These are phyloP conservation scores for Cucumis melo DNA, from an alignment of 306 rosid genomes.

Conservation along the genomic window DNA sequence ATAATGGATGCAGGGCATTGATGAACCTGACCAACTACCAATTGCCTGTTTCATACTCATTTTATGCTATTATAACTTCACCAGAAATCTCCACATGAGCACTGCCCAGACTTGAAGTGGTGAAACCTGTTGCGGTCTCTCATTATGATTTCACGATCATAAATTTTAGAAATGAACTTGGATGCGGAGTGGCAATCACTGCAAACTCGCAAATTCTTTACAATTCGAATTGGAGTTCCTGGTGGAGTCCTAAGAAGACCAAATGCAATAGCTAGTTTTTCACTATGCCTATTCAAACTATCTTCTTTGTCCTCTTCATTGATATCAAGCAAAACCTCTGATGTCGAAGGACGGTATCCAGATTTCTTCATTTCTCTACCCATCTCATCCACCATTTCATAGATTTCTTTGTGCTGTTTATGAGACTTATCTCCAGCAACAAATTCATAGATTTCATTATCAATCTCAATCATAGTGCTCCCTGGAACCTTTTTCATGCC, in stretches of 20 bases:
- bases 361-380: slow-evolving; percentile 66
- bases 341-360: slow-evolving; percentile 67
- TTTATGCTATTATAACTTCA: slow-evolving; percentile 12
- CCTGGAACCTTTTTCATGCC: slow-evolving; percentile 82
- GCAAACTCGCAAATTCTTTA: slow-evolving; percentile 81
- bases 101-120: slow-evolving; percentile 60
- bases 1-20: neutral
- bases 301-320: slow-evolving; percentile 85
- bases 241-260: slow-evolving; percentile 59
- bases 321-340: slow-evolving; percentile 73
- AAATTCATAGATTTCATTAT: slow-evolving; percentile 50
- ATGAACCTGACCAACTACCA: neutral
- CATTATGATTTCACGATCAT: slow-evolving; percentile 56
- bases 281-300: slow-evolving; percentile 66
- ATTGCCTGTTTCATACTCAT: neutral
- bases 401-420: slow-evolving; percentile 41
- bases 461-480: slow-evolving; percentile 84
- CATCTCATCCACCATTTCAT: slow-evolving; percentile 82
- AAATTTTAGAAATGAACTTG: slow-evolving; percentile 68
- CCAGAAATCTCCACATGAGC: slow-evolving; percentile 84
- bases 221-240: slow-evolving; percentile 65
- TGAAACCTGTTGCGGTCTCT: slow-evolving; percentile 85
- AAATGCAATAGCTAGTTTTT: slow-evolving; percentile 87
- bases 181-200: slow-evolving; percentile 88
- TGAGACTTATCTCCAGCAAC: slow-evolving; percentile 87